These are phyloP conservation scores for Sherardia arvensis DNA, from an alignment of 257 asterid species.

Conservation along the genomic window DNA sequence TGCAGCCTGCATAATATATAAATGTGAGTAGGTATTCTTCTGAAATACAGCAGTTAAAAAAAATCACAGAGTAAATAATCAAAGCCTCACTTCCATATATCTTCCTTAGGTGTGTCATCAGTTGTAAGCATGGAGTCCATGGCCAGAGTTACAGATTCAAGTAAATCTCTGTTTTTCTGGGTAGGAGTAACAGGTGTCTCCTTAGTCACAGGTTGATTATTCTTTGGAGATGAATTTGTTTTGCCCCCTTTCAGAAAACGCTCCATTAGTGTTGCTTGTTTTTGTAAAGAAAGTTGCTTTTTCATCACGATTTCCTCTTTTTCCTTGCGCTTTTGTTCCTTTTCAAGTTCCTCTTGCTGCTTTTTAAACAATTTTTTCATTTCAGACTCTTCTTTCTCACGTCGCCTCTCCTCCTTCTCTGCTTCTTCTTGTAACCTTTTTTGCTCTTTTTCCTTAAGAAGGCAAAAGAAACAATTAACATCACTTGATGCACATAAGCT, in stretches of 20 bases:
- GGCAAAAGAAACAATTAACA: slow-evolving; percentile 6
- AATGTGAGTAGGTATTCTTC: neutral
- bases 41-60: neutral
- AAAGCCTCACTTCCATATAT: slow-evolving; percentile 54
- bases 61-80: neutral
- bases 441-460: slow-evolving; percentile 64
- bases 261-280: slow-evolving; percentile 93
- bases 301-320: slow-evolving; percentile 74
- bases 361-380: slow-evolving; percentile 54
- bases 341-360: slow-evolving; percentile 72
- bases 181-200: slow-evolving; percentile 23
- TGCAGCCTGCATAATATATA: slow-evolving; percentile 47
- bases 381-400: slow-evolving; percentile 69
- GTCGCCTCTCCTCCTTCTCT: slow-evolving; percentile 64
- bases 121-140: slow-evolving; percentile 61
- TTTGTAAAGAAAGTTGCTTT: slow-evolving; percentile 51
- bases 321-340: slow-evolving; percentile 64
- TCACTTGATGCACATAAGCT: neutral
- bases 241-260: slow-evolving; percentile 63
- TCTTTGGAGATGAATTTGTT: slow-evolving; percentile 27
- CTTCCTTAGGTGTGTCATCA: slow-evolving; percentile 25
- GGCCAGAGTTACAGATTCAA: slow-evolving; percentile 41
- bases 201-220: slow-evolving; percentile 25
- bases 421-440: slow-evolving; percentile 66
- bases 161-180: slow-evolving; percentile 21